phyloP scores from a whole-genome alignment of 176 grass and related monocot species.

The Musa acuminata region DNA sequence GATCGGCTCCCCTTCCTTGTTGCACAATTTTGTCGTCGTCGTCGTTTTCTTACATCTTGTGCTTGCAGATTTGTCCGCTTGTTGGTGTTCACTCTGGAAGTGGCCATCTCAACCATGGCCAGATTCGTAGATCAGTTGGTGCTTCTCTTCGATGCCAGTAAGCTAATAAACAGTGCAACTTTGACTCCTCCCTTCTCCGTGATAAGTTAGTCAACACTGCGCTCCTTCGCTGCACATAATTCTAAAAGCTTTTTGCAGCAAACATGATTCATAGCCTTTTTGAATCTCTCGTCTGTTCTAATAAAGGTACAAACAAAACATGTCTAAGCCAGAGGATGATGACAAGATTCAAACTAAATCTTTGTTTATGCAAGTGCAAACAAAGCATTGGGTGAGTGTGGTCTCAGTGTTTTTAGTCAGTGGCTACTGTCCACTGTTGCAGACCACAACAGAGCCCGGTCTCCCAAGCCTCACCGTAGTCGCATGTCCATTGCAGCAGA shows the following conservation, averaged over 20 bases:
- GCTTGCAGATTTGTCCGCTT: conserved; percentile 60
- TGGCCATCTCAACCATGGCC: conserved; percentile 76
- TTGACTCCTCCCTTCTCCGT: background rate
- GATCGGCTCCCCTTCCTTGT: background rate
- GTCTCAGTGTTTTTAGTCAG: background rate
- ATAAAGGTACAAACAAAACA: too few species aligned
- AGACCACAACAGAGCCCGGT: background rate
- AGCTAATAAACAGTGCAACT: conserved; percentile 13
- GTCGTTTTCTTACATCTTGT: background rate
- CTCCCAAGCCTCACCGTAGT: background rate
- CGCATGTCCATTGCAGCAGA: too few species aligned
- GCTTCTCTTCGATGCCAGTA: conserved; percentile 95
- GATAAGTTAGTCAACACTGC: background rate
- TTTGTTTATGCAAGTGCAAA: background rate
- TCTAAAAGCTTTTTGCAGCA: too few species aligned
- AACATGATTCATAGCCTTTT: too few species aligned
- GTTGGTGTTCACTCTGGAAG: conserved; percentile 89
- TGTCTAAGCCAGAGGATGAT: background rate
- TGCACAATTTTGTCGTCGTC: too few species aligned
- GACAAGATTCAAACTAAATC: background rate
- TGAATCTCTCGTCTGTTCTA: too few species aligned
- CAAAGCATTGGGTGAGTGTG: too few species aligned
- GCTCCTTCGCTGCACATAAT: background rate
- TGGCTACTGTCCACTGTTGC: background rate
- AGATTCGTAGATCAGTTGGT: conserved; percentile 89